Evolutionary conservation across 1,139 yeast genomes (phyloP).

Genomic region (Ogataea hybrid): DNA sequence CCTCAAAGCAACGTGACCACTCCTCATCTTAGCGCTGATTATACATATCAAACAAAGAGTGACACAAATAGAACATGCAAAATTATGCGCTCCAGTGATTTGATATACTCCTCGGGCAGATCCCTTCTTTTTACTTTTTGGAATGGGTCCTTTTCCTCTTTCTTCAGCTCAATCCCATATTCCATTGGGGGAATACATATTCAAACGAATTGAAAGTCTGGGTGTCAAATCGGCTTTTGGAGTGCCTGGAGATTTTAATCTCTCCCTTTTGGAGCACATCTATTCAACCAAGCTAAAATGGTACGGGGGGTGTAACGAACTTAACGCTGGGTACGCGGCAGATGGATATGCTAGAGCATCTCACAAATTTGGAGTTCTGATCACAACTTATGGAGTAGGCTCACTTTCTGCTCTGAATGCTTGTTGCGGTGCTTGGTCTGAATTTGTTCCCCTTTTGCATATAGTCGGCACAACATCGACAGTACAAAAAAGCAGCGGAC

Average conservation of each 20-base stretch:
- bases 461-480: conserved; percentile 77
- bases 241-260: no score
- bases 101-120: neutral
- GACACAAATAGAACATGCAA: neutral
- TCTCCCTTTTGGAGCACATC: conserved; percentile 32
- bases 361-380: conserved; percentile 30
- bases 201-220: conserved; percentile 46
- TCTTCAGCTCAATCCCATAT: conserved; percentile 6
- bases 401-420: conserved; percentile 86
- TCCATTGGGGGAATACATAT: conserved; percentile 50
- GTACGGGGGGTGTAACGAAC: conserved; percentile 35
- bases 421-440: conserved; percentile 78
- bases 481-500: conserved; percentile 26
- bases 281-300: conserved; percentile 32
- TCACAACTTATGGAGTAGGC: conserved; percentile 81
- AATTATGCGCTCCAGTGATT: neutral
- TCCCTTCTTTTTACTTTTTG: neutral
- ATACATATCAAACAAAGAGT: no score
- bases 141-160: conserved; percentile 29
- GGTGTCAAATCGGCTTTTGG: conserved; percentile 48
- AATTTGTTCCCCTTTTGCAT: conserved; percentile 78
- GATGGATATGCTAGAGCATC: conserved; percentile 42
- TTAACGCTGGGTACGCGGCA: conserved; percentile 46
- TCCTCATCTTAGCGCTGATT: no score
- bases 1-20: no score